Conservation (phyloP, 371 early-diverging fungal genomes). For the Mortierella sp. region DNA sequence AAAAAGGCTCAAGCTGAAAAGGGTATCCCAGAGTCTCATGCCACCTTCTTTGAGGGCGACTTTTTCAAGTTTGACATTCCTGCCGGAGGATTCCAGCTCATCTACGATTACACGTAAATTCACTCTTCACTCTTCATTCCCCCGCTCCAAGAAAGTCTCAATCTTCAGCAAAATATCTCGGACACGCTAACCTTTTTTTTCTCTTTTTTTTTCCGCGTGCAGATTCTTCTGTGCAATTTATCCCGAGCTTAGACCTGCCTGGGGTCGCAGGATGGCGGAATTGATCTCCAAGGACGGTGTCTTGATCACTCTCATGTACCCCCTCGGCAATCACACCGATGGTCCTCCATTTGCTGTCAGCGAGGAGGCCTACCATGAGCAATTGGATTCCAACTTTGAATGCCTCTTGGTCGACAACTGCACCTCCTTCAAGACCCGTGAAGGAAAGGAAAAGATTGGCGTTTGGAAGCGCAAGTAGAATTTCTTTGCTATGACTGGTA, state of each 20-base stretch:
- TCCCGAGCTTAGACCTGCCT: slow-evolving; percentile 73
- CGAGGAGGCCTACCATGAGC: slow-evolving; percentile 64
- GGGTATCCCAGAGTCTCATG: slow-evolving; percentile 58
- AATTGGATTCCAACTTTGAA: slow-evolving; percentile 68
- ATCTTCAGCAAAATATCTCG: too few relatives aligned
- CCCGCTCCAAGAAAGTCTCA: too few relatives aligned
- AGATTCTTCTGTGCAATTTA: slow-evolving; percentile 88
- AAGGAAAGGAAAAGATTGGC: slow-evolving; percentile 70
- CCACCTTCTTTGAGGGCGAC: slow-evolving; percentile 73
- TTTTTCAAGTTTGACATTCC: slow-evolving; percentile 80
- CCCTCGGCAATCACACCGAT: slow-evolving; percentile 65
- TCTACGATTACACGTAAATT: slow-evolving; percentile 86
- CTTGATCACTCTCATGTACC: slow-evolving; percentile 88
- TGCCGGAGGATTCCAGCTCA: slow-evolving; percentile 73
- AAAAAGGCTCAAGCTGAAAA: slow-evolving; percentile 51
- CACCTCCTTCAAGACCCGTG: slow-evolving; percentile 62
- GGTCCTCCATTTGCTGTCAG: slow-evolving; percentile 80
- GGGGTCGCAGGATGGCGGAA: slow-evolving; percentile 81
- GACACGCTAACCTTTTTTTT: background rate
- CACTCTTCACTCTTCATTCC: too few relatives aligned
- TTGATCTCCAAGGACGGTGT: slow-evolving; percentile 79
- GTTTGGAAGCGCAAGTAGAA: slow-evolving; percentile 65
- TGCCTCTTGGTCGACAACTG: slow-evolving; percentile 68
- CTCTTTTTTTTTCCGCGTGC: background rate
- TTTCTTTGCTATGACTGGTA: too few relatives aligned